phyloP scores from a whole-genome alignment of 106 monocot species.

The Hemerocallis citrina region DNA sequence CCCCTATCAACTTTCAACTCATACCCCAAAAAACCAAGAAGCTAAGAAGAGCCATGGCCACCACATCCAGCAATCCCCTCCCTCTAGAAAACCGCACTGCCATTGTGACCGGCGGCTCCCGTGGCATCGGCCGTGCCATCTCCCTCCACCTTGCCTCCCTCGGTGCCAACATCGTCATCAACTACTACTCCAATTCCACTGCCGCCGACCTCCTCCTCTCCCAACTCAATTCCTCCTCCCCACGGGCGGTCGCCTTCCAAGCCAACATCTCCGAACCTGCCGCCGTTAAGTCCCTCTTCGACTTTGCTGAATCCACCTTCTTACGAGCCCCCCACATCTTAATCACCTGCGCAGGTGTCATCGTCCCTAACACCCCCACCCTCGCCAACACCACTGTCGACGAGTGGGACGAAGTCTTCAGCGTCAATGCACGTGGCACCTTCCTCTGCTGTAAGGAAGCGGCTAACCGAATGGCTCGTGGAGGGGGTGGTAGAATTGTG shows the following conservation, averaged over 20 bases:
- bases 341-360: slow-evolving; percentile 38
- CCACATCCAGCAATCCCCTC: no score
- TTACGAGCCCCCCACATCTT: slow-evolving; percentile 22
- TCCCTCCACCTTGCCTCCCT: slow-evolving; percentile 48
- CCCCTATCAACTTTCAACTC: no score
- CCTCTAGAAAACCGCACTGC: slow-evolving; percentile 43
- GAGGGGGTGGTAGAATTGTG: slow-evolving; percentile 50
- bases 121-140: slow-evolving; percentile 54
- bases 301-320: slow-evolving; percentile 44
- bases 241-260: slow-evolving; percentile 20
- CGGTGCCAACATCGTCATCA: slow-evolving; percentile 45
- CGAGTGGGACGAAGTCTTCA: slow-evolving; percentile 28
- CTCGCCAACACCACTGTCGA: slow-evolving; percentile 23
- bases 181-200: slow-evolving; percentile 34
- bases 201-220: slow-evolving; percentile 41
- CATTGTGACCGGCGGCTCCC: slow-evolving; percentile 59
- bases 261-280: slow-evolving; percentile 37
- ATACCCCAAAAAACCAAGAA: no score
- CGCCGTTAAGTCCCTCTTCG: slow-evolving; percentile 45
- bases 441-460: slow-evolving; percentile 53
- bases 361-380: slow-evolving; percentile 20
- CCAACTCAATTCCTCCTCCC: slow-evolving; percentile 18
- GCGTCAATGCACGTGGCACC: slow-evolving; percentile 35
- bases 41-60: no score
- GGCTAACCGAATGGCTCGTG: slow-evolving; percentile 27